Percentiles rank a stretch among this genome's conserved stretches.
Evolutionary conservation across 352 stramenopile genomes (phyloP).

Genomic region (Globisporangium megalacanthum): DNA sequence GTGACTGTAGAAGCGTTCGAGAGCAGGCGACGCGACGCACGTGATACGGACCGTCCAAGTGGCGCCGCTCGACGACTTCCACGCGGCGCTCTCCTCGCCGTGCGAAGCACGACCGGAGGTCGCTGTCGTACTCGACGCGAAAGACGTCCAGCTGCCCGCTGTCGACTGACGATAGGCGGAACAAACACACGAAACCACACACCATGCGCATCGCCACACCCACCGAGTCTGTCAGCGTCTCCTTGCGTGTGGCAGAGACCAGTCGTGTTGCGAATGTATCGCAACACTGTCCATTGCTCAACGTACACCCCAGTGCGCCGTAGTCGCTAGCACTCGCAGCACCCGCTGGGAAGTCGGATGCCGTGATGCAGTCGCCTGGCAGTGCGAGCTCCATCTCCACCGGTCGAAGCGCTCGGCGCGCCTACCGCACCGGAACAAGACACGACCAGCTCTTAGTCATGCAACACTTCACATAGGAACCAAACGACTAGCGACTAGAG

Average conservation of each 20-base stretch:
- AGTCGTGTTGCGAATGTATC: too few species aligned
- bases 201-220: background rate
- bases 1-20: too few species aligned
- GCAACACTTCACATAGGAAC: too few species aligned
- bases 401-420: constrained; percentile 1
- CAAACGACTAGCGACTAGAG: background rate
- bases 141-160: constrained; percentile 9
- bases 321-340: constrained; percentile 12
- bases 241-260: too few species aligned
- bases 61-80: background rate
- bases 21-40: background rate
- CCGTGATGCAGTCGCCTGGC: constrained; percentile 18
- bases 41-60: background rate
- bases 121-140: constrained; percentile 1
- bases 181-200: too few species aligned
- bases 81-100: constrained; percentile 2
- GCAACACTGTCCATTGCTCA: background rate
- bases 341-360: constrained; percentile 18
- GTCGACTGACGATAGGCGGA: background rate
- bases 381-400: background rate
- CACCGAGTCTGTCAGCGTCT: background rate
- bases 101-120: constrained; percentile 4
- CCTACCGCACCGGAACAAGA: background rate
- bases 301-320: constrained; percentile 34
- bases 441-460: too few species aligned